Evolutionary conservation across 164 flowering plant genomes (phyloP), one percentile per base, ranked within the genome.

Genomic region (Akebia trifoliata): DNA sequence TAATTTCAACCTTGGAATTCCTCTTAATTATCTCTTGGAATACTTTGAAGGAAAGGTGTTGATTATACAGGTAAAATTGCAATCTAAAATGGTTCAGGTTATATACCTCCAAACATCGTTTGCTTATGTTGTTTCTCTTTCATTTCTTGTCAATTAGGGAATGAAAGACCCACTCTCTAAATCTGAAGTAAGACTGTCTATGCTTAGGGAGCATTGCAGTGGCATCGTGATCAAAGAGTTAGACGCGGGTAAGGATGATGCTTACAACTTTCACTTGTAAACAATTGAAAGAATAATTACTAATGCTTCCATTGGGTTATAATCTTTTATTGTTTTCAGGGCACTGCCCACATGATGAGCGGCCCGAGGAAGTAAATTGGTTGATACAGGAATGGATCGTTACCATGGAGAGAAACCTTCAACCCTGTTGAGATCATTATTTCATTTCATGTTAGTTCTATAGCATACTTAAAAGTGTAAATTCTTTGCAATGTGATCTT

Each of bases 331-430:
- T 8, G 45, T 7, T 29, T 57, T 15, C 78, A 87, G 97, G 97
- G 6, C 95, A 90, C 58, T 90, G 97, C 63, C 92, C 97, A 12
- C 97, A 90, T 36, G 97, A 90, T 60, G 97, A 87, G 79, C 55
- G 28, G 62, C 95, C 97, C 39, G 79, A 78, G 56, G 75, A 72
- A 66, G 95, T 87, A 45, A 90, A 87, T 69, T 63, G 73, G n/a
- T 76, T 81, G 3, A 69, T 90, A 6, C 12, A 66, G 14, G 75
- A 81, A 64, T 90, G 97, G 95, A 59, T 78, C 8, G 21, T 24
- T 15, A 50, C 29, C 8, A 26, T 14, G 20, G 70, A 70, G 49
- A 53, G 56, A 8, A 60, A 40, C 37, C 45, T 49, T 30, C 55
- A 37, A 20, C 18, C 14, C 29, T 50, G 40, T 31, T 55, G 54